Percentiles rank a stretch among this genome's conserved stretches.
Evolutionary conservation across 371 early-diverging fungal genomes (phyloP).

Genomic region (Lichtheimia ramosa): DNA sequence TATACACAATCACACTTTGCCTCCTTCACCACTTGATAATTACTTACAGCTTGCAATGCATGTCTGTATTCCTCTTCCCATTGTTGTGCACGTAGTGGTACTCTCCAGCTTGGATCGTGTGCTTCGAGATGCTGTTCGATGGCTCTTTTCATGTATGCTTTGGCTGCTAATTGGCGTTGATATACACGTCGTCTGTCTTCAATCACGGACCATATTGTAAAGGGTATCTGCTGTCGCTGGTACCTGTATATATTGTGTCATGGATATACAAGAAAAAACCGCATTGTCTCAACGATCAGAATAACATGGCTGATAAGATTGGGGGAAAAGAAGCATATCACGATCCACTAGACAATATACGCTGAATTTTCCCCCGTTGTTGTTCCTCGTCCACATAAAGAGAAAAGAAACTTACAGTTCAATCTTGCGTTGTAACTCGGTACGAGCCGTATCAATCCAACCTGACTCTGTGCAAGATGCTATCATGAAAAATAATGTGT

Average conservation of each 20-base stretch:
- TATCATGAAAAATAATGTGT: neutral
- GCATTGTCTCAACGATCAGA: neutral
- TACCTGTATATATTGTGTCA: slow-evolving; percentile 5
- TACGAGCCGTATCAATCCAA: slow-evolving; percentile 23
- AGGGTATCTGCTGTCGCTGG: slow-evolving; percentile 19
- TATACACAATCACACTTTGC: too few species aligned
- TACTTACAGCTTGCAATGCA: slow-evolving; percentile 21
- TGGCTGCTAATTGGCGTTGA: slow-evolving; percentile 14
- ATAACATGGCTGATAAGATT: neutral
- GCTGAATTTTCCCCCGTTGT: neutral
- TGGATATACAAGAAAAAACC: neutral
- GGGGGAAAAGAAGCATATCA: neutral
- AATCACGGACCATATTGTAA: slow-evolving; percentile 24
- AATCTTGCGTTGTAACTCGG: slow-evolving; percentile 22
- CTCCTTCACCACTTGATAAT: neutral
- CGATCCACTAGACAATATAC: neutral
- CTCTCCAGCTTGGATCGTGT: slow-evolving; percentile 17
- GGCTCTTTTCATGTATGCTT: slow-evolving; percentile 12
- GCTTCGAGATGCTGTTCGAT: slow-evolving; percentile 22
- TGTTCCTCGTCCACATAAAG: neutral
- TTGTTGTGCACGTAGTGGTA: slow-evolving; percentile 12
- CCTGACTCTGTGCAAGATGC: slow-evolving; percentile 21
- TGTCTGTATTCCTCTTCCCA: slow-evolving; percentile 30
- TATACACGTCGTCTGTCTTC: slow-evolving; percentile 22
- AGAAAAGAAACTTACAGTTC: slow-evolving; percentile 17